Conservation (phyloP, 495 filamentous ascomycete genomes). For the Penicillium diatomitis region DNA sequence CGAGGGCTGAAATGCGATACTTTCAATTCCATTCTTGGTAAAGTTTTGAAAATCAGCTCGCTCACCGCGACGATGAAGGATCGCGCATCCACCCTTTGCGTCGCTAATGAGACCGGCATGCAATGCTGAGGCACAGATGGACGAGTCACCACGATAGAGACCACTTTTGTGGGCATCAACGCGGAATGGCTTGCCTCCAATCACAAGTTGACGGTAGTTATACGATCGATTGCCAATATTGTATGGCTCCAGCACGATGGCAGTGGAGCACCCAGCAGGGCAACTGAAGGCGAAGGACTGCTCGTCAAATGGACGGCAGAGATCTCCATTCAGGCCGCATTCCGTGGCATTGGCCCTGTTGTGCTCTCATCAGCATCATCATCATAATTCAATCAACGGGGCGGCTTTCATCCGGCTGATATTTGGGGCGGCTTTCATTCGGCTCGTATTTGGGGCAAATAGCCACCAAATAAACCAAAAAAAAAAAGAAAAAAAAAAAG, state of each 20-base stretch:
- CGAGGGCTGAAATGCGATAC: constrained; percentile 53
- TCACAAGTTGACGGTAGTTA: constrained; percentile 54
- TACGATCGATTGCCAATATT: constrained; percentile 60
- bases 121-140: constrained; percentile 64
- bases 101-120: constrained; percentile 63
- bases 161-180: constrained; percentile 25
- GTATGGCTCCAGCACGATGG: constrained; percentile 58
- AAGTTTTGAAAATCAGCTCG: constrained; percentile 44
- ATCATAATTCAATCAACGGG: too few species aligned
- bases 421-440: not conserved
- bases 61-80: constrained; percentile 54
- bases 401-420: not conserved
- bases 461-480: not conserved
- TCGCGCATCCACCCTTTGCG: constrained; percentile 60
- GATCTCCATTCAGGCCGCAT: constrained; percentile 63
- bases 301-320: constrained; percentile 63
- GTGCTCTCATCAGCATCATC: not conserved
- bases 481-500: too few species aligned
- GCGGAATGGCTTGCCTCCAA: constrained; percentile 53
- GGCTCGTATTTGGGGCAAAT: not conserved
- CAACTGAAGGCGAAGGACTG: constrained; percentile 64
- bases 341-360: constrained; percentile 38
- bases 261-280: constrained; percentile 55
- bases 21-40: constrained; percentile 51
- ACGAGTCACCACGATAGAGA: constrained; percentile 68